Conservation (phyloP, 139 green algal species). For the Coccomyxa sp. region DNA sequence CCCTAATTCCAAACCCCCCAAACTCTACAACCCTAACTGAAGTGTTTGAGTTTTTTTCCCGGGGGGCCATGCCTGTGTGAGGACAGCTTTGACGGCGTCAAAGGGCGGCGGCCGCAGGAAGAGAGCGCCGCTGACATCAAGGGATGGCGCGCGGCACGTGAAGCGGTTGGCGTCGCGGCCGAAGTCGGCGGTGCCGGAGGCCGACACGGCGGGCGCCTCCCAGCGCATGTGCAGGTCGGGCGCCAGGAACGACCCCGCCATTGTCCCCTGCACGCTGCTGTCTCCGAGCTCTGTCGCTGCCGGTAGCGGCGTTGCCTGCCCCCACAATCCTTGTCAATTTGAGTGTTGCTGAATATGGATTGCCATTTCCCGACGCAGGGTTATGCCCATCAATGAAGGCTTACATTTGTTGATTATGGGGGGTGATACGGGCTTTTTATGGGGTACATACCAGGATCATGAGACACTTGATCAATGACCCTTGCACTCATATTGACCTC, state of each 20-base stretch:
- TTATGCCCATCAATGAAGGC: no score
- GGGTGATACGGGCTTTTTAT: no score
- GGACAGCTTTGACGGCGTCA: conserved; percentile 31
- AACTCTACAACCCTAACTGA: no score
- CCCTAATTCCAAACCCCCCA: no score
- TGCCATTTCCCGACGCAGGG: no score
- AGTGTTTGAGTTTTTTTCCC: no score
- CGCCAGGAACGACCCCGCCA: conserved; percentile 60
- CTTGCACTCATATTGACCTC: no score
- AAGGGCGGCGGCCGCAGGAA: conserved; percentile 30
- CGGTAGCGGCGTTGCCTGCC: conserved; percentile 25
- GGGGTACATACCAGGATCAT: no score
- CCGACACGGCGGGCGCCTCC: conserved; percentile 37
- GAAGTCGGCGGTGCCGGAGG: conserved; percentile 28
- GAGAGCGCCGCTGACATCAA: conserved; percentile 34
- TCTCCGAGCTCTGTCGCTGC: conserved; percentile 36
- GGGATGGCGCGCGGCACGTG: conserved; percentile 26
- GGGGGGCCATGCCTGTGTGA: conserved; percentile 30
- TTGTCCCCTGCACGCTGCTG: conserved; percentile 33
- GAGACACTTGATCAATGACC: no score
- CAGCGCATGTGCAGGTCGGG: conserved; percentile 54
- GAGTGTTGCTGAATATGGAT: not conserved
- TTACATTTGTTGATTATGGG: no score
- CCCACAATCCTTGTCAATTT: not conserved
- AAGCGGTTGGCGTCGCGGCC: conserved; percentile 15